Base-by-base conservation (phyloP, 2,329 filamentous ascomycete genomes). In the Xylariaceae sp. region DNA sequence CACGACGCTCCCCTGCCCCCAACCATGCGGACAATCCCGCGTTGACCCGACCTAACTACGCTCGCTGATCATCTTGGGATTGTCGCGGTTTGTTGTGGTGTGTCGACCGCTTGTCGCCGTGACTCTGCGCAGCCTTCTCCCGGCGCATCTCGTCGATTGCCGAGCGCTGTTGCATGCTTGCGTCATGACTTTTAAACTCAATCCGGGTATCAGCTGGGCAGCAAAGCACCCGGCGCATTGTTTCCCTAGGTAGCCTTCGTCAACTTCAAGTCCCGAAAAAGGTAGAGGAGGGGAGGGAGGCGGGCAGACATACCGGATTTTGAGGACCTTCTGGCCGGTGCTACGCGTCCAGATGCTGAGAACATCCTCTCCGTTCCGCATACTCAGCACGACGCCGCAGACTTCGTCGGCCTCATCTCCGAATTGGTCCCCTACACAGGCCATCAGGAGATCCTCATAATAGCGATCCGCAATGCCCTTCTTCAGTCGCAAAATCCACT, bases 311-410 rank as follows among this genome's bases (percentile, higher is more conserved):
- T 84, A 96, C 89, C 93, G 88, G 70, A 99, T 96, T 80, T 96
- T 97, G 67, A 98, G 89, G 74, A 97, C 96, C 68, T 91, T 88
- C 61, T 92, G 91, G 44, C 92, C 93, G 70, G 96, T 91, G 67
- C 91, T 95, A 74, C 92, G 90, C 52, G 93, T 96, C 95, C 95
- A 99, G 71, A 99, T 92, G 77, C 92, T 97, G 74, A 99, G 83
- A 60, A 98, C 96, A 71, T 99, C 95, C 77, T 99, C 95, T 43
- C 93, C 93, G 69, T 93, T 96, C 60, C 95, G 85, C 61, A 99
- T 90, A 72, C 93, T 98, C 43, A 99, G 82, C 26, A 99, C 95
- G 52, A 90, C 91, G 57, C 95, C 95, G 70, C 93, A 99, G 42
- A 99, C 89, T 73, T 99, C 93, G 66, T 98, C 93, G 48, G 89